These are phyloP conservation scores for Aspergillus nidulans DNA, from an alignment of 495 filamentous ascomycete species.

Conservation along the genomic window DNA sequence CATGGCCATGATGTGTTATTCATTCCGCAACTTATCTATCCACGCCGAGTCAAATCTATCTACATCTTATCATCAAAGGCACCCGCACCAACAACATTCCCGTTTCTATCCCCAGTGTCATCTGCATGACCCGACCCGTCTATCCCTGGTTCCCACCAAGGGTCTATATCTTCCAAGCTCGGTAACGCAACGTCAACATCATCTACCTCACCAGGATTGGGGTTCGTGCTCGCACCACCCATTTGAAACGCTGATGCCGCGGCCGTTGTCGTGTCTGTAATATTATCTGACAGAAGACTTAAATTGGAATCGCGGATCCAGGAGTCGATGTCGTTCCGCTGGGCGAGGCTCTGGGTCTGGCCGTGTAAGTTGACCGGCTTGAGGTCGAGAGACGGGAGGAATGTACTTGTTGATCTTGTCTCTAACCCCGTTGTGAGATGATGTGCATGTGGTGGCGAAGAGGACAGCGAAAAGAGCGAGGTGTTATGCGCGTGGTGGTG, in stretches of 20 bases:
- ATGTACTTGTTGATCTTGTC: neutral
- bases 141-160: conserved; percentile 36
- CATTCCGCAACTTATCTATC: too few relatives aligned
- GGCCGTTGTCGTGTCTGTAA: conserved; percentile 11
- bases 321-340: conserved; percentile 29
- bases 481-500: neutral
- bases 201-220: conserved; percentile 15
- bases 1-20: too few relatives aligned
- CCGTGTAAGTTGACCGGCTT: conserved; percentile 3
- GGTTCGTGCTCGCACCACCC: conserved; percentile 12
- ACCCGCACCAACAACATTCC: neutral
- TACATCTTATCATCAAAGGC: neutral
- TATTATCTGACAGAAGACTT: conserved; percentile 27
- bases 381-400: conserved; percentile 1
- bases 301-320: conserved; percentile 32
- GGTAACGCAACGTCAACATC: conserved; percentile 25
- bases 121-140: neutral
- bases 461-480: neutral
- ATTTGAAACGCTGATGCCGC: neutral
- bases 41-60: neutral
- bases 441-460: neutral
- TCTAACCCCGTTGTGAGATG: neutral
- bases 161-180: conserved; percentile 34
- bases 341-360: conserved; percentile 2
- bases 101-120: neutral